Base-by-base conservation (phyloP, 768 basidiomycete species). In the Rubroboletus satanas region DNA sequence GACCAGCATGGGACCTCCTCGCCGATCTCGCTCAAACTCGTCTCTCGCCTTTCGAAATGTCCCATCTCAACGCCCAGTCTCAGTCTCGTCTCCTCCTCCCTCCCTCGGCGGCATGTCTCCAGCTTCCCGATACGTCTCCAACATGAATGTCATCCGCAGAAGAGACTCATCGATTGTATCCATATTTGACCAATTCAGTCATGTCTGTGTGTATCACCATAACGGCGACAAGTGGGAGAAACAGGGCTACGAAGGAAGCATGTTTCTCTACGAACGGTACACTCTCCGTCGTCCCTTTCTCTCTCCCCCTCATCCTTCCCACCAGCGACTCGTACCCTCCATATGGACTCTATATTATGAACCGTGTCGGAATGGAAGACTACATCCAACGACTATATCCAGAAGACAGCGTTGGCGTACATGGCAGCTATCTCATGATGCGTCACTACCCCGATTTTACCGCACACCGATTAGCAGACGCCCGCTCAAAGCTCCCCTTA, bases 241-340 rank as follows among this genome's bases (percentile, higher is more conserved):
- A 70, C 82, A 87, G 56, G 90, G 90, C 41, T 88, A 72, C 66
- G 90, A 93, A 68, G 91, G 90, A n/a, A 87, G 82, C 72, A 90
- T 93, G 84, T 93, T 93, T 73, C 75, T 93, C 61, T 90, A 88
- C 63, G 90, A 93, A 74, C 78, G 90, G 90, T 90, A 61, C 18
- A 33, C 0, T 21, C 7, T 4, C 4, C 39, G 0, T 31, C 21
- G 1, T 10, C 28, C 29, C 18, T 7, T 7, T 38, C n/a, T 9
- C 48, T 33, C 56, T n/a, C 41, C 38, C 57, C 52, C 43, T 54
- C 42, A 55, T 49, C 12, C 18, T 1, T 33, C 15, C 14, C 36
- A 1, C 17, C 61, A 92, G 90, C 63, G 79, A 84, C 53, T 77
- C 81, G 29, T 90, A 90, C 67, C 90, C 90, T 4, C 85, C 85